A percentile compares a stretch with the other conserved stretches of the same genome.
These are phyloP conservation scores for Botryobasidium botryosum DNA, from an alignment of 768 basidiomycete genomes.

Conservation along the genomic window DNA sequence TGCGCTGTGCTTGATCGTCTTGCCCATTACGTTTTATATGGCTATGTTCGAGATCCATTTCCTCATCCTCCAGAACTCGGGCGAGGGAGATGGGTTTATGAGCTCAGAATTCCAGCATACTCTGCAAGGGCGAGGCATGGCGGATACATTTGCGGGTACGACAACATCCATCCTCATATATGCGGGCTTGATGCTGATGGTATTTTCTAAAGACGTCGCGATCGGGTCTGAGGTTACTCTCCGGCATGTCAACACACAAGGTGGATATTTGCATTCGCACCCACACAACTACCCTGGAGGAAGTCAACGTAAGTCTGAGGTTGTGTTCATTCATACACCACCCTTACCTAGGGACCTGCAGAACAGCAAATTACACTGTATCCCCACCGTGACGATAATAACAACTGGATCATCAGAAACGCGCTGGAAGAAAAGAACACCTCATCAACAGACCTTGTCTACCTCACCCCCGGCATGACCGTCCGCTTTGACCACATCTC, in stretches of 20 bases:
- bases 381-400: constrained; percentile 95
- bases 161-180: too few species aligned
- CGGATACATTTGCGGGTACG: constrained; percentile 79
- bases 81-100: constrained; percentile 99
- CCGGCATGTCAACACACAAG: constrained; percentile 90
- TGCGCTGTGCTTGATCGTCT: constrained; percentile 70
- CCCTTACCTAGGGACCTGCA: constrained; percentile 24
- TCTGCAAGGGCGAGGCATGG: constrained; percentile 73
- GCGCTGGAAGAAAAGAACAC: constrained; percentile 33
- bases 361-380: constrained; percentile 99
- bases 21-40: constrained; percentile 89
- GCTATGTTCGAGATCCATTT: constrained; percentile 94
- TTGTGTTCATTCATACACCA: background rate
- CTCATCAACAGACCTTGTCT: too few species aligned
- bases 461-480: constrained; percentile 45
- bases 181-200: background rate
- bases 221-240: constrained; percentile 69
- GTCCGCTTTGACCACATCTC: constrained; percentile 67
- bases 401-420: constrained; percentile 77
- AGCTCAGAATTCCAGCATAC: constrained; percentile 98
- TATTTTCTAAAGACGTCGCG: constrained; percentile 44
- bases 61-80: constrained; percentile 68
- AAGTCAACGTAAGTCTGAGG: constrained; percentile 46
- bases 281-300: constrained; percentile 77
- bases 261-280: constrained; percentile 97